These are phyloP conservation scores for Holtermanniella nyarrowii DNA, from an alignment of 768 basidiomycete species.

Conservation along the genomic window DNA sequence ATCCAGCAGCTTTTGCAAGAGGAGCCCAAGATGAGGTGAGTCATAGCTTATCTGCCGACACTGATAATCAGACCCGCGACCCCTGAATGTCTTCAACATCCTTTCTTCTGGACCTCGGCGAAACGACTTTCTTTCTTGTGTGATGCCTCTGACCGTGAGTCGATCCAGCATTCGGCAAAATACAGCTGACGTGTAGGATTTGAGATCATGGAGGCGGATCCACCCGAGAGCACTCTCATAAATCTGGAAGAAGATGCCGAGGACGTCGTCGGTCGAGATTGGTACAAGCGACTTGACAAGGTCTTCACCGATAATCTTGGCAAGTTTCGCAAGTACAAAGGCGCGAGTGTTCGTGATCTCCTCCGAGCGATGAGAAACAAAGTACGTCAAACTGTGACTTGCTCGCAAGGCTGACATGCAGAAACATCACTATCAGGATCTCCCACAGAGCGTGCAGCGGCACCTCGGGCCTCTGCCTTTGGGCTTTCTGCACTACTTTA, in stretches of 20 bases:
- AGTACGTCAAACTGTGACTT: constrained; percentile 46
- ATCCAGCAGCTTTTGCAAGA: constrained; percentile 68
- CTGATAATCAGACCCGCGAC: constrained; percentile 67
- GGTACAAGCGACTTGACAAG: constrained; percentile 76
- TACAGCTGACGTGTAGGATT: constrained; percentile 45
- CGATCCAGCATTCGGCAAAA: not conserved
- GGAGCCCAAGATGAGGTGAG: constrained; percentile 64
- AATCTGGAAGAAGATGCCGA: constrained; percentile 61
- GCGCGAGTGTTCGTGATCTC: constrained; percentile 77
- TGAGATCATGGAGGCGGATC: constrained; percentile 93
- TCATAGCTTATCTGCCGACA: constrained; percentile 6
- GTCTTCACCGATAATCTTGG: constrained; percentile 87
- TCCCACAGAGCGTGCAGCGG: constrained; percentile 81
- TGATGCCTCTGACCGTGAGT: constrained; percentile 77
- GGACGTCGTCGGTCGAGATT: constrained; percentile 66
- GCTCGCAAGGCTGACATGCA: constrained; percentile 7
- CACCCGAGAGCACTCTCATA: constrained; percentile 64
- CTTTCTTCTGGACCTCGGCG: constrained; percentile 90
- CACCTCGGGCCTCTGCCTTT: constrained; percentile 83
- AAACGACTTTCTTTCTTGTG: constrained; percentile 86
- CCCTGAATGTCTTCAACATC: constrained; percentile 74
- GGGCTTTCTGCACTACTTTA: constrained; percentile 88
- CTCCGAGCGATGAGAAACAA: constrained; percentile 90
- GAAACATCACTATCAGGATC: constrained; percentile 98
- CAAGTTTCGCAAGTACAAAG: constrained; percentile 96